phyloP scores from a whole-genome alignment of 2,329 filamentous ascomycete species.

The Calycina marina region DNA sequence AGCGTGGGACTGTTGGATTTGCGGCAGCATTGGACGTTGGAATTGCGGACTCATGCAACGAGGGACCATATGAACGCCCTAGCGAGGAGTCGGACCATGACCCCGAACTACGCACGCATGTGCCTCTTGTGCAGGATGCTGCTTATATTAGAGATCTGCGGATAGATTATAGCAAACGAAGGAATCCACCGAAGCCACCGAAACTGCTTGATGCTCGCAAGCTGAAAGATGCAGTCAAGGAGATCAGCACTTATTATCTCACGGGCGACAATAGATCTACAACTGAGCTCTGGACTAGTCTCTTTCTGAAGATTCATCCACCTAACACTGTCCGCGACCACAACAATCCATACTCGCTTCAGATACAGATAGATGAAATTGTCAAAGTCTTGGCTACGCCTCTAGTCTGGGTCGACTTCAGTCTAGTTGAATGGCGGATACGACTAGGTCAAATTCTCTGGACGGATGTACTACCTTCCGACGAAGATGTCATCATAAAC shows the following conservation, averaged over 20 bases:
- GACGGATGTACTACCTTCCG: conserved; percentile 34
- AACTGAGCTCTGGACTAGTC: conserved; percentile 46
- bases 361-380: conserved; percentile 55
- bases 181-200: too few relatives aligned
- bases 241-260: neutral
- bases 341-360: conserved; percentile 45
- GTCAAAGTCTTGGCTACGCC: conserved; percentile 49
- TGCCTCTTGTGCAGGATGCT: neutral
- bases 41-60: conserved; percentile 48
- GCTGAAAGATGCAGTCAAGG: neutral
- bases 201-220: too few relatives aligned
- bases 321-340: conserved; percentile 40
- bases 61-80: conserved; percentile 19
- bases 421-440: conserved; percentile 60
- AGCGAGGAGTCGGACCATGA: neutral
- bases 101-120: neutral
- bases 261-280: too few relatives aligned
- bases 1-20: conserved; percentile 57
- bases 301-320: conserved; percentile 44
- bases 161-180: conserved; percentile 7
- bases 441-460: conserved; percentile 58
- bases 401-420: conserved; percentile 63
- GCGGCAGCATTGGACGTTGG: conserved; percentile 51
- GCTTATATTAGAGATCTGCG: conserved; percentile 15
- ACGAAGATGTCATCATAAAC: conserved; percentile 34